Evolutionary conservation across 208 protist species (phyloP), one percentile per base, ranked within the genome.

Genomic region (Acanthamoeba triangularis): DNA sequence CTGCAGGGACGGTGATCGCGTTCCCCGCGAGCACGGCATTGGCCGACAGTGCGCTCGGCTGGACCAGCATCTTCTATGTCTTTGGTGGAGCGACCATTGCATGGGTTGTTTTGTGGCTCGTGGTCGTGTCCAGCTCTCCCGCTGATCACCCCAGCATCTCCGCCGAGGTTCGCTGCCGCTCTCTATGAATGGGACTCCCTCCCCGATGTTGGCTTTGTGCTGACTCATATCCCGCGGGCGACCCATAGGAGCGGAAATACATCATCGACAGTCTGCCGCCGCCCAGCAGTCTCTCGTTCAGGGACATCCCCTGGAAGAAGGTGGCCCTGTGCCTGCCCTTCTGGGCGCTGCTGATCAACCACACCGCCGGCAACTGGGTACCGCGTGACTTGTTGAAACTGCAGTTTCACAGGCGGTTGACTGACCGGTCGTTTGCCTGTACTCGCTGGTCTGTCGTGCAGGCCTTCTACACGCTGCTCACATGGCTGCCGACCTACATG

Each of bases 391-490:
- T 63, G 56, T 28, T 7, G 52, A 20, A 11, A 56, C 52, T 11
- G 52, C 13, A 54, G 49, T 6, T 54, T 54, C 49, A 63, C 37
- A 41, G 37, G 37, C 37, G 16, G 20, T 72, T 63, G 72, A 65
- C 28, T 90, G 23, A 18, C n/a, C 35, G 6, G 25, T 6, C 25
- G n/a, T 25, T 90, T 16, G 65, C 82, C 14, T 90, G 10, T 28
- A 25, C 59, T 28, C n/a, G 10, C 30, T 11, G 16, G 14, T 90
- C 8, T 2, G 72, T 90, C 18, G 23, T 44, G 23, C 30, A 94
- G 90, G 90, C 90, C 7, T 94, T 94, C 54, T 94, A 94, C 52
- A 94, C 90, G 25, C 28, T 94, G 44, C n/a, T 94, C 7, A 94
- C 90, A 44, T 94, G 90, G 90, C 33, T 94, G 0, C 90, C 90